Conservation (phyloP, 1,139 yeast genomes). For the Debaryomyces sp. region DNA sequence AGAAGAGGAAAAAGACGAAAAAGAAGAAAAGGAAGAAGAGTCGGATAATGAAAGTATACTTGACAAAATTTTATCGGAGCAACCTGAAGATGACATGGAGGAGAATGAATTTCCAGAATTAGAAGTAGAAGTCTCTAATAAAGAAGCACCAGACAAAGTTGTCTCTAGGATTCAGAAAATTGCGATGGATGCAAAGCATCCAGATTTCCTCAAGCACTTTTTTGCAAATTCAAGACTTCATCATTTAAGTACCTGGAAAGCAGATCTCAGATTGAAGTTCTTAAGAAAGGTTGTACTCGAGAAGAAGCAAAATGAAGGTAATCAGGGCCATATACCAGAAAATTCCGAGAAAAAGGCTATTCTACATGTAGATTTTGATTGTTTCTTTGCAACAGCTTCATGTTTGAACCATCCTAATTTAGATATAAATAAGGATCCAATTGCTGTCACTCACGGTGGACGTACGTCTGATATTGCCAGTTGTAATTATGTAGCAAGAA, state of each 20-base stretch:
- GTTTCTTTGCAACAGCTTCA: slow-evolving; percentile 90
- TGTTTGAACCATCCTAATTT: slow-evolving; percentile 57
- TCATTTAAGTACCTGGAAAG: slow-evolving; percentile 86
- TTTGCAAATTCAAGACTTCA: slow-evolving; percentile 85
- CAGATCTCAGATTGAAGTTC: slow-evolving; percentile 67
- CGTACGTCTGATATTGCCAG: slow-evolving; percentile 80
- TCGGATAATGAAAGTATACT: neutral
- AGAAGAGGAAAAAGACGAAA: slow-evolving; percentile 8
- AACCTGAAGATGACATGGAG: slow-evolving; percentile 7
- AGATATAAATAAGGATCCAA: slow-evolving; percentile 61
- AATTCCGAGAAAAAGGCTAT: slow-evolving; percentile 33
- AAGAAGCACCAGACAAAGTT: neutral
- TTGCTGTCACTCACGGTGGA: slow-evolving; percentile 86
- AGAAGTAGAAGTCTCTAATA: neutral
- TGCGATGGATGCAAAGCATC: slow-evolving; percentile 66
- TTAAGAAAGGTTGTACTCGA: slow-evolving; percentile 36
- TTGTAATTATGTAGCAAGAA: slow-evolving; percentile 84
- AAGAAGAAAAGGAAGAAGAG: slow-evolving; percentile 10
- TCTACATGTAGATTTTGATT: slow-evolving; percentile 89
- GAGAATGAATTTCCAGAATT: neutral
- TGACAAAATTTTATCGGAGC: slow-evolving; percentile 2
- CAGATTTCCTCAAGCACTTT: slow-evolving; percentile 69
- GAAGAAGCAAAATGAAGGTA: neutral
- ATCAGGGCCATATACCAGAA: slow-evolving; percentile 1
- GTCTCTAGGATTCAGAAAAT: slow-evolving; percentile 10